Base-by-base conservation (phyloP, 768 basidiomycete species). In the Ephemerocybe angulata region DNA sequence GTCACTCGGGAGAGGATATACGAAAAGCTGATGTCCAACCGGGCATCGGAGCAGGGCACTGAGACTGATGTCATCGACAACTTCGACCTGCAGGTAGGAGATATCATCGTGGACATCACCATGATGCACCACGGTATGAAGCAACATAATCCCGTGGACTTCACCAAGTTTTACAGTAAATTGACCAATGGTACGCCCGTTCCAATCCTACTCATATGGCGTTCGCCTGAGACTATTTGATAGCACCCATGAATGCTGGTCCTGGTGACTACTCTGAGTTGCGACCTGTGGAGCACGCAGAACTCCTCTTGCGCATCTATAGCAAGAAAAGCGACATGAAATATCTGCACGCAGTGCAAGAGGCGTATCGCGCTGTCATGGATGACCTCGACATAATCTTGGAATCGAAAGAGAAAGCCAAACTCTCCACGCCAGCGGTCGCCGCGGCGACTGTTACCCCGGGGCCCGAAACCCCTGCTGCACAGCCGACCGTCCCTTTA, bases 91-190 rank as follows among this genome's bases (percentile, higher is more conserved):
- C 64, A 57, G 15, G 67, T 70, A 0, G 65, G 75, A 4, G 79
- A 89, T 51, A 74, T 93, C 28, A 80, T 86, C 37, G 86, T 93
- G 21, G 80, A 85, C 48, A 72, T 84, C 13, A 67, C 82, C 1
- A 61, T 65, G n/a, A 76, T 92, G 77, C 91, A 93, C 63, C 86
- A 88, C 61, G 91, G 90, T 3, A 88, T 87, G 83, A 74, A 79
- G 58, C 80, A 82, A 41, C 67, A 72, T 57, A 89, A 88, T 60
- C 91, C 91, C 1, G 63, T 92, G 43, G 78, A 86, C 42, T 76
- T 69, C 15, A 81, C 90, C 51, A 82, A 77, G 63, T 93, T 92
- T 63, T 92, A 90, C 62, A 82, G 84, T 0, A 91, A 91, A 66
- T 70, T 74, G 13, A 73, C 81, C 81, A 0, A 67, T 84, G 54